Evolutionary conservation across 148 eudicot species (phyloP).

Genomic region (Linanthus parryae): DNA sequence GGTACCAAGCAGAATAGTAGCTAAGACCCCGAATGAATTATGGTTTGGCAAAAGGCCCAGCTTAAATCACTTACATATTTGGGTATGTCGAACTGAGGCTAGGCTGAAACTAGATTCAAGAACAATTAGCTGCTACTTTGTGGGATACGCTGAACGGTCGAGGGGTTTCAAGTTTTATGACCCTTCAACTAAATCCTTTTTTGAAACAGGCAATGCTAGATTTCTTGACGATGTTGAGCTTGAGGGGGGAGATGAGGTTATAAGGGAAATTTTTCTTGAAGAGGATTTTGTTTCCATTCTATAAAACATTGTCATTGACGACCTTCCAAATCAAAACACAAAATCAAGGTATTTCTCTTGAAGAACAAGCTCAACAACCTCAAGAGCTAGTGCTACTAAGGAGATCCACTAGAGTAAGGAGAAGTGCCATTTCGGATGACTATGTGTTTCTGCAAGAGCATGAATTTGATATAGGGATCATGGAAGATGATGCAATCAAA

Average conservation of each 20-base stretch:
- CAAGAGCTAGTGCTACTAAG: conserved; percentile 1
- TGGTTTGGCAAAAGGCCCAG: not conserved
- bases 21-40: not conserved
- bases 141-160: not conserved
- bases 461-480: not conserved
- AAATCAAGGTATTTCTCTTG: too few relatives aligned
- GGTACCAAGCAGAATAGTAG: not conserved
- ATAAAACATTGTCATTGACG: not conserved
- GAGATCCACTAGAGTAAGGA: not conserved
- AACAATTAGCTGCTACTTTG: not conserved
- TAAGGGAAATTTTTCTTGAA: not conserved
- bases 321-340: not conserved
- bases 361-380: conserved; percentile 2
- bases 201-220: not conserved
- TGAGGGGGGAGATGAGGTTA: too few relatives aligned
- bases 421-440: not conserved
- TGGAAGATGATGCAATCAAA: too few relatives aligned
- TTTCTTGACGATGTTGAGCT: not conserved
- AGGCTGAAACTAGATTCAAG: too few relatives aligned
- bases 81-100: not conserved
- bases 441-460: conserved; percentile 1
- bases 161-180: not conserved
- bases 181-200: not conserved
- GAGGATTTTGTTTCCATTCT: not conserved
- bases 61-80: not conserved